These are phyloP conservation scores for Medicago lupulina DNA, from an alignment of 306 rosid genomes.

Conservation along the genomic window DNA sequence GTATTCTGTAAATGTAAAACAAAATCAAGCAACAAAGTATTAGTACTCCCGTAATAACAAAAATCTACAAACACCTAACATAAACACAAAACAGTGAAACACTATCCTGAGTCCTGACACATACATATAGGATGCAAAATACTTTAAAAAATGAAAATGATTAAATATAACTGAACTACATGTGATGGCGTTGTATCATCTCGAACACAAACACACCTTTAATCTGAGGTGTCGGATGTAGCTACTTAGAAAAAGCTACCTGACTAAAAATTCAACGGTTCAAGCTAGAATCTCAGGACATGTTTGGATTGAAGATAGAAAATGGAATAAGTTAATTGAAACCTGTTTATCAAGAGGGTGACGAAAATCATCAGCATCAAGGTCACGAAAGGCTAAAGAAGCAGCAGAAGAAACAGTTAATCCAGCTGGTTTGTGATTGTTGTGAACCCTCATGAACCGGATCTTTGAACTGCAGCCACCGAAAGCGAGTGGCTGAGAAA, in stretches of 20 bases:
- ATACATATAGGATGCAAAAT: no score
- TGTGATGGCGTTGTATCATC: background rate
- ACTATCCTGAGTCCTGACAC: no score
- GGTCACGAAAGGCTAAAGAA: constrained; percentile 67
- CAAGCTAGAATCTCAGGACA: background rate
- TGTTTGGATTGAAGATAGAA: background rate
- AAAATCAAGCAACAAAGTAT: constrained; percentile 31
- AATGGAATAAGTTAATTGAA: background rate
- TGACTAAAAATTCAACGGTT: background rate
- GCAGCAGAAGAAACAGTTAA: constrained; percentile 52
- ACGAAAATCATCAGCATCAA: constrained; percentile 95
- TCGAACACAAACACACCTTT: background rate
- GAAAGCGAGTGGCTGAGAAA: constrained; percentile 44
- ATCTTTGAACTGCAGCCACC: constrained; percentile 18
- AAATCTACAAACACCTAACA: background rate
- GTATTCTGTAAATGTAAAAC: constrained; percentile 68
- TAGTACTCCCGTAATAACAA: background rate
- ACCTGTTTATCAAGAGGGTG: constrained; percentile 96
- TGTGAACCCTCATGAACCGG: constrained; percentile 42
- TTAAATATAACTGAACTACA: background rate
- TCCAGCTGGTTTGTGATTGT: constrained; percentile 28
- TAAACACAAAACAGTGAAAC: background rate
- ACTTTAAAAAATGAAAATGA: background rate
- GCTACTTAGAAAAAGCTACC: background rate
- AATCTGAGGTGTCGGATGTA: background rate